Evolutionary conservation across 2,329 filamentous ascomycete species (phyloP).

Genomic region (Nemania serpens): DNA sequence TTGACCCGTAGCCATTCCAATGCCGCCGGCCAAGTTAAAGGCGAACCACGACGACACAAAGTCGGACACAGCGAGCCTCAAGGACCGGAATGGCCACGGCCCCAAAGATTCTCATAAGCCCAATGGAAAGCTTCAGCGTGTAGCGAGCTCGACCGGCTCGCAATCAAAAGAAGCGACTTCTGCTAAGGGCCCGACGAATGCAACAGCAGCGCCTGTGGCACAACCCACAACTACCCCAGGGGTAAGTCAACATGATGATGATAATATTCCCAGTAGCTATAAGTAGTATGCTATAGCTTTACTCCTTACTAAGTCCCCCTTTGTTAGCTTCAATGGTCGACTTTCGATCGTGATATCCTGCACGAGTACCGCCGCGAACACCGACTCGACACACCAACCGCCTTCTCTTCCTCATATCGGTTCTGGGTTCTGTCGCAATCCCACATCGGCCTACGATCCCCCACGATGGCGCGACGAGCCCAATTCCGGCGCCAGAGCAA

Average conservation of each 20-base stretch:
- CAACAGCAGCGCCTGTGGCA: slow-evolving; percentile 27
- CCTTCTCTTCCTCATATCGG: slow-evolving; percentile 68
- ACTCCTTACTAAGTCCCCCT: slow-evolving; percentile 22
- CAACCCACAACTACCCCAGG: slow-evolving; percentile 36
- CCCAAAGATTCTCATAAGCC: slow-evolving; percentile 43
- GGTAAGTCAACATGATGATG: slow-evolving; percentile 36
- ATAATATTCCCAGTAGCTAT: not conserved
- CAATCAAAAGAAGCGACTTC: slow-evolving; percentile 51
- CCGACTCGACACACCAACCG: slow-evolving; percentile 70
- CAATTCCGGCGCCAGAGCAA: slow-evolving; percentile 70
- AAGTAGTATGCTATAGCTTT: slow-evolving; percentile 14
- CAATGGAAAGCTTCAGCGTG: slow-evolving; percentile 61
- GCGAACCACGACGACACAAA: slow-evolving; percentile 43
- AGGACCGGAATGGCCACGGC: slow-evolving; percentile 40
- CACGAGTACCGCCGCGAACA: slow-evolving; percentile 78
- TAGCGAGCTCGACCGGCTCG: slow-evolving; percentile 56
- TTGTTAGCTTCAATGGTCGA: slow-evolving; percentile 65
- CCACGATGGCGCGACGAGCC: slow-evolving; percentile 73
- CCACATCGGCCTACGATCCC: slow-evolving; percentile 71
- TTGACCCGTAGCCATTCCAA: slow-evolving; percentile 33
- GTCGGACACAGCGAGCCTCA: slow-evolving; percentile 43
- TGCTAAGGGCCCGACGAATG: slow-evolving; percentile 39
- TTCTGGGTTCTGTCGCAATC: slow-evolving; percentile 65
- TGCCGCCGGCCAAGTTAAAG: slow-evolving; percentile 41
- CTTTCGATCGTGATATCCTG: slow-evolving; percentile 69